Conservation (phyloP, 2,329 filamentous ascomycete species). For the Lachnellula subtilissima region DNA sequence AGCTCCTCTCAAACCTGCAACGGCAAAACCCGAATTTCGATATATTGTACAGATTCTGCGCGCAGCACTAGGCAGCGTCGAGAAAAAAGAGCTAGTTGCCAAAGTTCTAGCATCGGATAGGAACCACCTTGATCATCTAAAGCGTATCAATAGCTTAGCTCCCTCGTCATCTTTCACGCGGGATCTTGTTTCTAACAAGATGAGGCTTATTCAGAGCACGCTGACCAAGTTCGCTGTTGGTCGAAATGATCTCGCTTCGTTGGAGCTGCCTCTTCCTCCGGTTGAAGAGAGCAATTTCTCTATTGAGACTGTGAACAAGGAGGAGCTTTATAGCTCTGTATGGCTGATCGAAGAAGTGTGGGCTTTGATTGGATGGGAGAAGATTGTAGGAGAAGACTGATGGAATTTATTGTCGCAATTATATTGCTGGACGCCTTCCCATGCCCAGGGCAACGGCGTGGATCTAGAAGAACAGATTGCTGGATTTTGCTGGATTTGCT, state of each 20-base stretch:
- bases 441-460: neutral
- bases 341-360: slow-evolving; percentile 16
- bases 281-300: slow-evolving; percentile 1
- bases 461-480: neutral
- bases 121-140: neutral
- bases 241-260: slow-evolving; percentile 13
- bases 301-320: neutral
- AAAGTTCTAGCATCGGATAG: slow-evolving; percentile 16
- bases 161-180: neutral
- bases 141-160: neutral
- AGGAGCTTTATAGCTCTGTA: slow-evolving; percentile 4
- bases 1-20: neutral
- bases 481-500: neutral
- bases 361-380: slow-evolving; percentile 18
- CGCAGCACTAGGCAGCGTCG: slow-evolving; percentile 18
- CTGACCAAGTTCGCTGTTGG: slow-evolving; percentile 23
- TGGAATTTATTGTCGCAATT: neutral
- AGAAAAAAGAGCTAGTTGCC: slow-evolving; percentile 14
- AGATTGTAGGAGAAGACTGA: neutral
- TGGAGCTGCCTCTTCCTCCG: slow-evolving; percentile 15
- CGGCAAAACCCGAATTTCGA: slow-evolving; percentile 12
- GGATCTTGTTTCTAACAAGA: slow-evolving; percentile 16
- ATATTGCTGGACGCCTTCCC: neutral
- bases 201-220: slow-evolving; percentile 20
- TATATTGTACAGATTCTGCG: slow-evolving; percentile 25